Conservation (phyloP, 495 filamentous ascomycete genomes). For the Aspergillus panamensis region DNA sequence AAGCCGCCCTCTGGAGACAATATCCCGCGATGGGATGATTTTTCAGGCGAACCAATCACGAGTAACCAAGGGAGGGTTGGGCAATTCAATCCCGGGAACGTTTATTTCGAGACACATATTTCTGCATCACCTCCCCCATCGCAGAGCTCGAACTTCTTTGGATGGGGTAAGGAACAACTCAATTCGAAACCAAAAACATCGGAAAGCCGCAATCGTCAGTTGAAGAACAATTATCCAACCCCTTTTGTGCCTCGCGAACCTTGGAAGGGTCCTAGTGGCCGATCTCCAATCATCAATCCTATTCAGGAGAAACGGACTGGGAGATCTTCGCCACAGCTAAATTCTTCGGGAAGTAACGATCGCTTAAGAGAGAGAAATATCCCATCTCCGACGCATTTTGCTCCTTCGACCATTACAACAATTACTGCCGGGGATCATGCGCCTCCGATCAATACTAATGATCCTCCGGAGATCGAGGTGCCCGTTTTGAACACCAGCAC, state of each 20-base stretch:
- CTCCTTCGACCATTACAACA: slow-evolving; percentile 32
- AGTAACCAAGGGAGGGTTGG: slow-evolving; percentile 29
- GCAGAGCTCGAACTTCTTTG: slow-evolving; percentile 26
- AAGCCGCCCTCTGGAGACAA: slow-evolving; percentile 19
- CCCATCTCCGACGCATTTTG: slow-evolving; percentile 17
- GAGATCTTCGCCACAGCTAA: slow-evolving; percentile 28
- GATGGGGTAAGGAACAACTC: slow-evolving; percentile 36
- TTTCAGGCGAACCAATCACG: slow-evolving; percentile 47
- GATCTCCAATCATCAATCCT: slow-evolving; percentile 38
- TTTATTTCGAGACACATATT: slow-evolving; percentile 22
- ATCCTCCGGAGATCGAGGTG: slow-evolving; percentile 12
- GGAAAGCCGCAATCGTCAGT: slow-evolving; percentile 28
- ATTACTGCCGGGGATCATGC: slow-evolving; percentile 34
- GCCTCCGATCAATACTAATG: slow-evolving; percentile 6
- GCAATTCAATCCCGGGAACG: slow-evolving; percentile 23
- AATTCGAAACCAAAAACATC: slow-evolving; percentile 29
- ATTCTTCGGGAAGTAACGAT: slow-evolving; percentile 18
- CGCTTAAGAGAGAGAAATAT: slow-evolving; percentile 14
- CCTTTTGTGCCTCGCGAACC: slow-evolving; percentile 35
- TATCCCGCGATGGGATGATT: slow-evolving; percentile 46
- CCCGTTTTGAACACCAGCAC: slow-evolving; percentile 11
- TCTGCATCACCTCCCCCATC: slow-evolving; percentile 22
- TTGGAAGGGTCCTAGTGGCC: slow-evolving; percentile 52
- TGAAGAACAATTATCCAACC: slow-evolving; percentile 24
- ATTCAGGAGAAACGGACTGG: slow-evolving; percentile 27